A percentile compares a stretch with the other conserved stretches of the same genome.
Evolutionary conservation across 306 rosid species (phyloP).

Genomic region (Pueraria montana): DNA sequence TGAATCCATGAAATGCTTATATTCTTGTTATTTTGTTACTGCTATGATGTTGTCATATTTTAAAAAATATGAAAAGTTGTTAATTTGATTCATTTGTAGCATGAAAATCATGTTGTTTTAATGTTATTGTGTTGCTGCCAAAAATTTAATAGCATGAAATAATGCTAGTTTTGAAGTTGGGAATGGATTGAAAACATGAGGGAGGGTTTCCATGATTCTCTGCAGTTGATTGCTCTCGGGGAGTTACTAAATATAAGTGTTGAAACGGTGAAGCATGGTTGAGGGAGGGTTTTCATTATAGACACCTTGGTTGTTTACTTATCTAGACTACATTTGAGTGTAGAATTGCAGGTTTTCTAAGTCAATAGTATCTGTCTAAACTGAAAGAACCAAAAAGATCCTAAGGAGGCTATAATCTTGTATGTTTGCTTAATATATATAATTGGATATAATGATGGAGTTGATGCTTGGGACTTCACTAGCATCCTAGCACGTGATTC

Average conservation of each 20-base stretch:
- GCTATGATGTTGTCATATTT: too few relatives aligned
- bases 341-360: constrained; percentile 15
- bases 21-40: too few relatives aligned
- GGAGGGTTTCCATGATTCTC: constrained; percentile 33
- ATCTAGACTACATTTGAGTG: not conserved
- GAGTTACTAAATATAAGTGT: not conserved
- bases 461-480: constrained; percentile 15
- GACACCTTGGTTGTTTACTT: constrained; percentile 7
- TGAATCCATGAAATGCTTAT: too few relatives aligned
- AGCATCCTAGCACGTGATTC: not conserved
- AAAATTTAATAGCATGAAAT: too few relatives aligned
- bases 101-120: too few relatives aligned
- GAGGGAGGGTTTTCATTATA: not conserved
- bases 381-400: not conserved
- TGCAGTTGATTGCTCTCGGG: not conserved
- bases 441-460: constrained; percentile 37
- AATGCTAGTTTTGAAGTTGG: too few relatives aligned
- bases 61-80: too few relatives aligned
- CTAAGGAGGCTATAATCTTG: constrained; percentile 17
- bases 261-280: constrained; percentile 13
- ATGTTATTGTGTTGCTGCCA: too few relatives aligned
- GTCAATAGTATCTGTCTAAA: constrained; percentile 37
- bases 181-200: too few relatives aligned
- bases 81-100: too few relatives aligned
- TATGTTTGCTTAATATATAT: constrained; percentile 17